phyloP scores from a whole-genome alignment of 2,329 filamentous ascomycete species.

The Huntiella moniliformis region DNA sequence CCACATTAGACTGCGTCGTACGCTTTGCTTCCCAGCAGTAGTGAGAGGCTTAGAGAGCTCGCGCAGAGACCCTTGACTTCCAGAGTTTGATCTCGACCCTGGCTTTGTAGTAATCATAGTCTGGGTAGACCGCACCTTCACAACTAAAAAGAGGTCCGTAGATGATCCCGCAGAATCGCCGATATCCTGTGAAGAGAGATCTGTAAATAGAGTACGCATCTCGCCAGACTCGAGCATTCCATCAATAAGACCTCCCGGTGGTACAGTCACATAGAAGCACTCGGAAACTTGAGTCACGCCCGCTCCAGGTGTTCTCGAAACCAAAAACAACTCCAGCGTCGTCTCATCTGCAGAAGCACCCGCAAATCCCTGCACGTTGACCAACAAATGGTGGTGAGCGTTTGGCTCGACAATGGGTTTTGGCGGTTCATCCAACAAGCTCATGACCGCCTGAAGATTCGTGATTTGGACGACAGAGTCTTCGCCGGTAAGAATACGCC shows the following conservation, averaged over 20 bases:
- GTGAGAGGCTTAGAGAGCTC: conserved; percentile 25
- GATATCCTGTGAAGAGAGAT: conserved; percentile 60
- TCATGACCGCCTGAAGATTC: conserved; percentile 88
- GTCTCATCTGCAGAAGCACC: conserved; percentile 59
- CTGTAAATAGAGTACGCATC: conserved; percentile 72
- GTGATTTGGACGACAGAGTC: conserved; percentile 87
- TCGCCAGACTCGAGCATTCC: conserved; percentile 45
- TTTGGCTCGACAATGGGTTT: conserved; percentile 46
- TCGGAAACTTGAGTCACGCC: conserved; percentile 57
- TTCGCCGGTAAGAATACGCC: conserved; percentile 72
- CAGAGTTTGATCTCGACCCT: conserved; percentile 31
- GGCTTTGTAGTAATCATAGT: conserved; percentile 28
- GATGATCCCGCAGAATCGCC: conserved; percentile 43
- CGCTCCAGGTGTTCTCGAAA: conserved; percentile 47
- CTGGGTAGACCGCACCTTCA: conserved; percentile 51
- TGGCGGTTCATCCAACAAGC: conserved; percentile 70
- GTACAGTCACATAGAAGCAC: conserved; percentile 61
- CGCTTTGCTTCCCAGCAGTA: conserved; percentile 31
- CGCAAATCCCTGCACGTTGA: conserved; percentile 69
- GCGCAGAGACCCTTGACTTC: conserved; percentile 26
- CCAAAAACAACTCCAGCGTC: conserved; percentile 60
- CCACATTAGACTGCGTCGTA: conserved; percentile 52
- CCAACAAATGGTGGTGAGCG: conserved; percentile 59
- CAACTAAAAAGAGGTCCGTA: conserved; percentile 63
- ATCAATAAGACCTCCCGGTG: conserved; percentile 51